A percentile compares a stretch with the other conserved stretches of the same genome.
Evolutionary conservation across 495 filamentous ascomycete genomes (phyloP).

Genomic region (Aspergillus hancockii): DNA sequence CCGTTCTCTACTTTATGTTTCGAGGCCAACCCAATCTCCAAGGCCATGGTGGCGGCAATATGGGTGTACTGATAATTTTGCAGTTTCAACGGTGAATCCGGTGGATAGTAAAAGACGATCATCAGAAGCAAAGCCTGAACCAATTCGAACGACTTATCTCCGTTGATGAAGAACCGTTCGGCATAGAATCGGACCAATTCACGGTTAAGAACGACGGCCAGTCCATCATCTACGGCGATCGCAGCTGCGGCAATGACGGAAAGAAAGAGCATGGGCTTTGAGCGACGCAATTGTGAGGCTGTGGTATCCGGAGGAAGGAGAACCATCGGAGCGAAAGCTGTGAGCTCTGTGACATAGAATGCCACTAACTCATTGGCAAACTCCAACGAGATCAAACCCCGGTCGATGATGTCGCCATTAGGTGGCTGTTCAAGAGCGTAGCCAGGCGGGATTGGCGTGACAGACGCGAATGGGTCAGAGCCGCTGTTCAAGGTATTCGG

Average conservation of each 20-base stretch:
- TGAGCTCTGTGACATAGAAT: constrained; percentile 44
- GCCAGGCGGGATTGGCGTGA: constrained; percentile 20
- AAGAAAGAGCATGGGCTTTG: constrained; percentile 52
- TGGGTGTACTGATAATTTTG: constrained; percentile 58
- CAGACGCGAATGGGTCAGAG: constrained; percentile 17
- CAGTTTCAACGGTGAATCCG: constrained; percentile 45
- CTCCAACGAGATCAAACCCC: constrained; percentile 47
- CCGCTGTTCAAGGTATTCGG: constrained; percentile 19
- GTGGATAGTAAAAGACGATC: constrained; percentile 52
- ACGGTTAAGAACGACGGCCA: constrained; percentile 46
- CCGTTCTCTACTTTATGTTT: constrained; percentile 29
- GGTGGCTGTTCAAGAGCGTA: constrained; percentile 20
- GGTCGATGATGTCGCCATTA: constrained; percentile 45
- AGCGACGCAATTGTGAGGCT: constrained; percentile 40
- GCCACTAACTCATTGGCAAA: constrained; percentile 44
- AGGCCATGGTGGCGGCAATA: constrained; percentile 55
- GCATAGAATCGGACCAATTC: constrained; percentile 51
- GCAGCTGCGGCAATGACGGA: constrained; percentile 51
- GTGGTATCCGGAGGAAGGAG: constrained; percentile 38
- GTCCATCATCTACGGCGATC: constrained; percentile 37
- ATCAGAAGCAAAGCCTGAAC: constrained; percentile 52
- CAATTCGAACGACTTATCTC: constrained; percentile 55
- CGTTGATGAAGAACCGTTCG: constrained; percentile 47
- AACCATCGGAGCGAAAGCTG: constrained; percentile 46
- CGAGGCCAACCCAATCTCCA: constrained; percentile 52